A percentile compares a stretch with the other conserved stretches of the same genome.
Conservation (phyloP, 1,139 yeast species). For the Nakaseomyces kungkrabaensis region DNA sequence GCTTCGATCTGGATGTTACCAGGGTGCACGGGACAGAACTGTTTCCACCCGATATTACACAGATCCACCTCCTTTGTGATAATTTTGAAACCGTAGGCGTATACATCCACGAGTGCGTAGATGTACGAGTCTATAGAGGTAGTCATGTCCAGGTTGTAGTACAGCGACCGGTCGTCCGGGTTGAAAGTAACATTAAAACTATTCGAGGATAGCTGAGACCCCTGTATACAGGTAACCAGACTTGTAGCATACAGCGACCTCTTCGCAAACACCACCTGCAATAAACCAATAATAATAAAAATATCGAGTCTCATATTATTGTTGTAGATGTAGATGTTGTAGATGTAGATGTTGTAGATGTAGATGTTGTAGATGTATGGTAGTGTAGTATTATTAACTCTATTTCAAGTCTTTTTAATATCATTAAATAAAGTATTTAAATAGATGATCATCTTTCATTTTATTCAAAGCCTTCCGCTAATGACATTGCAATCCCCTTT, state of each 20-base stretch:
- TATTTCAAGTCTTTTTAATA: too few species aligned
- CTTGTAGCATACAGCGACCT: constrained; percentile 52
- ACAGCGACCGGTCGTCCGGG: constrained; percentile 53
- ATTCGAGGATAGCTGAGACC: constrained; percentile 53
- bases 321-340: background rate
- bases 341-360: too few species aligned
- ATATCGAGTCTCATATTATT: too few species aligned
- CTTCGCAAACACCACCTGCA: constrained; percentile 13
- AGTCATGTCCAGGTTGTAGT: constrained; percentile 50
- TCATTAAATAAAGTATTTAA: too few species aligned
- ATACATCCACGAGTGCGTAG: constrained; percentile 51
- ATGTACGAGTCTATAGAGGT: constrained; percentile 53
- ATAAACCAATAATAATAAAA: background rate
- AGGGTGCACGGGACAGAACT: constrained; percentile 69
- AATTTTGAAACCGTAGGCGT: constrained; percentile 65
- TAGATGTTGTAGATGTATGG: background rate
- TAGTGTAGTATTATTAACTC: background rate
- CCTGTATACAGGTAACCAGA: constrained; percentile 63
- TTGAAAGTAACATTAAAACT: constrained; percentile 58
- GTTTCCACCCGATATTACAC: constrained; percentile 56
- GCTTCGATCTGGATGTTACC: constrained; percentile 63
- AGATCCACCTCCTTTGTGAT: constrained; percentile 44
- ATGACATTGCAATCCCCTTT: too few species aligned
- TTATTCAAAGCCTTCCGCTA: too few species aligned
- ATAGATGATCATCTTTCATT: too few species aligned